These are phyloP conservation scores for Aquilaria yunnanensis DNA, from an alignment of 345 rosid genomes.

Conservation along the genomic window DNA sequence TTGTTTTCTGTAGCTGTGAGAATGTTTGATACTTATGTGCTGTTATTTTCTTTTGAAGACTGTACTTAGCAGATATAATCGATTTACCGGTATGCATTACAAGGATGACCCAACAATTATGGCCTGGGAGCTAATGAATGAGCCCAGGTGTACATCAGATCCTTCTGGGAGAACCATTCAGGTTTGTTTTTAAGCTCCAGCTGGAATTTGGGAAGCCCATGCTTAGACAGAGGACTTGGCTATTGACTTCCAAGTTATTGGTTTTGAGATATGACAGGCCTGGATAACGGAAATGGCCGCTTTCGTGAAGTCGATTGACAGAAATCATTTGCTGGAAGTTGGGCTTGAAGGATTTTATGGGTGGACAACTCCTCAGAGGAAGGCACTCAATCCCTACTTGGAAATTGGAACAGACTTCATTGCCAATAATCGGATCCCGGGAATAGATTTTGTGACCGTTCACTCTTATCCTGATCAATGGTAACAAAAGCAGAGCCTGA, in stretches of 20 bases:
- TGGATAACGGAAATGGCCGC: slow-evolving; percentile 92
- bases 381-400: slow-evolving; percentile 54
- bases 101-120: slow-evolving; percentile 92
- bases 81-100: slow-evolving; percentile 65
- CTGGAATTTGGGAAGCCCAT: background rate
- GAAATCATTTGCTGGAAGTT: slow-evolving; percentile 73
- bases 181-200: slow-evolving; percentile 31
- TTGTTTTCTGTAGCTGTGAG: background rate
- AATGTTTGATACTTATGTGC: background rate
- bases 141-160: slow-evolving; percentile 90
- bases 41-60: slow-evolving; percentile 30
- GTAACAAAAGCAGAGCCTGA: slow-evolving; percentile 24
- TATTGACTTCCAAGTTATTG: background rate
- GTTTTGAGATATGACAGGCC: slow-evolving; percentile 31
- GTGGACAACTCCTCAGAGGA: slow-evolving; percentile 61
- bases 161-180: slow-evolving; percentile 75
- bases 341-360: slow-evolving; percentile 95
- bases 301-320: slow-evolving; percentile 65
- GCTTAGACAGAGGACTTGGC: background rate
- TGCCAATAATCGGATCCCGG: slow-evolving; percentile 61
- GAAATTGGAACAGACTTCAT: slow-evolving; percentile 82
- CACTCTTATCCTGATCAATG: slow-evolving; percentile 97
- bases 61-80: slow-evolving; percentile 65
- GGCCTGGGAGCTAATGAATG: slow-evolving; percentile 99
- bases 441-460: slow-evolving; percentile 78